phyloP scores from a whole-genome alignment of 768 basidiomycete species.

The Nidularia sp. region DNA sequence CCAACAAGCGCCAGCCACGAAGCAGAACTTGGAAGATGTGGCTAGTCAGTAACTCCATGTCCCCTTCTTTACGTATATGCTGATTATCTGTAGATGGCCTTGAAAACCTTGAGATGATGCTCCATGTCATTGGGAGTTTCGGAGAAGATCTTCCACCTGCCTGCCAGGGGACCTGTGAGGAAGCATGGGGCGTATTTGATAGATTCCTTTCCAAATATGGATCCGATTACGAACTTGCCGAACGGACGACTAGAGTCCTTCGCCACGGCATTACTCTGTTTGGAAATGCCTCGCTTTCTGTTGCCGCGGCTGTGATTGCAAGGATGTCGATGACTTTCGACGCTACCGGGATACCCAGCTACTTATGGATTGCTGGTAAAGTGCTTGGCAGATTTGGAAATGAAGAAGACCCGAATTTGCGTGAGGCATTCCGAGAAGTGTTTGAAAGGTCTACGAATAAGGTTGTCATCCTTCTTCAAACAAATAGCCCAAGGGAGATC shows the following conservation, averaged over 20 bases:
- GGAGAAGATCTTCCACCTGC: conserved; percentile 77
- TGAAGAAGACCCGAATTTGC: conserved; percentile 52
- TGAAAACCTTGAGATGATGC: conserved; percentile 92
- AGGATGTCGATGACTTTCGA: conserved; percentile 82
- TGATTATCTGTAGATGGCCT: conserved; percentile 56
- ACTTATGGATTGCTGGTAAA: conserved; percentile 93
- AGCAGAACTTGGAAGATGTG: conserved; percentile 65
- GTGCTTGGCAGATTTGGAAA: conserved; percentile 73
- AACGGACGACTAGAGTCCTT: conserved; percentile 80
- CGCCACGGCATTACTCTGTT: conserved; percentile 85
- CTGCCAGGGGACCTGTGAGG: conserved; percentile 74
- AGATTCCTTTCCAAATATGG: conserved; percentile 76
- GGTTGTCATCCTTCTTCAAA: conserved; percentile 61
- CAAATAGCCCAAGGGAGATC: conserved; percentile 65
- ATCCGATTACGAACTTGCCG: conserved; percentile 69
- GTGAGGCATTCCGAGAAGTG: conserved; percentile 51
- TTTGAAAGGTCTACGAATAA: conserved; percentile 78
- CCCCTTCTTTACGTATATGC: conserved; percentile 1
- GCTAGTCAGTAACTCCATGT: conserved; percentile 41
- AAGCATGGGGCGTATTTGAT: conserved; percentile 85
- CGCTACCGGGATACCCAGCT: conserved; percentile 75
- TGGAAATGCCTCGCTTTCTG: conserved; percentile 54
- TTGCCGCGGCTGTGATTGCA: conserved; percentile 67
- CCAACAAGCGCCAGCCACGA: conserved; percentile 52
- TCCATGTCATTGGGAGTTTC: conserved; percentile 76